phyloP scores from a whole-genome alignment of 2,329 filamentous ascomycete species.

The Xylariaceae sp. region DNA sequence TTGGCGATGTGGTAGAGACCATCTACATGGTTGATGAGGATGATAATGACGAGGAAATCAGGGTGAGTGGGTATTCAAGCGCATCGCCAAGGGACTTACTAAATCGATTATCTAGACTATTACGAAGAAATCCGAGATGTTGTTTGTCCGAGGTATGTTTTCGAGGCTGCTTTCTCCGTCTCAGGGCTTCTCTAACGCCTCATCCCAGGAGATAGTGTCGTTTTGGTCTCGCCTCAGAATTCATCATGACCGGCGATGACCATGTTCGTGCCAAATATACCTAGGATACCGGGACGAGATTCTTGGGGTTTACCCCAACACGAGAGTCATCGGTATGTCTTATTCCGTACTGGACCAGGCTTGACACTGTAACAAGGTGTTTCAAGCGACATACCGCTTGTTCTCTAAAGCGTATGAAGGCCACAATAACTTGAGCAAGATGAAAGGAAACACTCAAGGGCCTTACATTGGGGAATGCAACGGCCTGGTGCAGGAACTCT shows the following conservation, averaged over 20 bases:
- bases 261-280: neutral
- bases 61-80: slow-evolving; percentile 54
- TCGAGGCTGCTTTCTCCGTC: slow-evolving; percentile 34
- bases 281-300: neutral
- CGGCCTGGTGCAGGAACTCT: neutral
- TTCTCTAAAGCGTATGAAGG: neutral
- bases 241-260: slow-evolving; percentile 39
- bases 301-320: neutral
- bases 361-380: neutral
- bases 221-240: slow-evolving; percentile 68
- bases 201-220: slow-evolving; percentile 67
- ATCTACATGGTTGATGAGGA: slow-evolving; percentile 92
- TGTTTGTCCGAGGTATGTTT: slow-evolving; percentile 87
- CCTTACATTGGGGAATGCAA: neutral
- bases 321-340: slow-evolving; percentile 1
- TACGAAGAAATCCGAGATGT: slow-evolving; percentile 97
- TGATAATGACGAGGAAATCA: slow-evolving; percentile 76
- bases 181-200: slow-evolving; percentile 27
- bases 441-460: neutral
- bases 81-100: neutral
- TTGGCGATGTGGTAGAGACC: slow-evolving; percentile 96
- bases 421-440: neutral
- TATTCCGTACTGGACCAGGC: neutral
- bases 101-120: slow-evolving; percentile 63
- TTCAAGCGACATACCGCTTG: neutral